phyloP scores from a whole-genome alignment of 2,329 filamentous ascomycete genomes.

The Gnomoniopsis sp. region DNA sequence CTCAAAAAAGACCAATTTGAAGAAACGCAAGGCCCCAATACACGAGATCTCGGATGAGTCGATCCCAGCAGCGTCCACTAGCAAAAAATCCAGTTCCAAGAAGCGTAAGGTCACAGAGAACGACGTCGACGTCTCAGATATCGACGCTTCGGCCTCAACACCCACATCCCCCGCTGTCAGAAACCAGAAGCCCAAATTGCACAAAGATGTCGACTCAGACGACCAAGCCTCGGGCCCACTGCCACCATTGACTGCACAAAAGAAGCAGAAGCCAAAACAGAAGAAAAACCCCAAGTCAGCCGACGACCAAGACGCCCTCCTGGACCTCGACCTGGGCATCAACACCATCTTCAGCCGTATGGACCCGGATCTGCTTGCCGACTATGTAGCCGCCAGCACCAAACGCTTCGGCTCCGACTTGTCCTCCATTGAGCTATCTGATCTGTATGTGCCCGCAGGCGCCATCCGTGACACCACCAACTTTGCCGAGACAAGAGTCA shows the following conservation, averaged over 20 bases:
- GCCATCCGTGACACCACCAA: constrained; percentile 77
- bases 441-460: constrained; percentile 72
- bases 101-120: constrained; percentile 54
- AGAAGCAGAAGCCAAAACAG: constrained; percentile 44
- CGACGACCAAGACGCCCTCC: constrained; percentile 50
- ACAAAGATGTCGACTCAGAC: background rate
- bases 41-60: constrained; percentile 32
- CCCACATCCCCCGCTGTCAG: background rate
- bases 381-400: constrained; percentile 78
- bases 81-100: constrained; percentile 34
- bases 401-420: constrained; percentile 75
- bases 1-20: constrained; percentile 31
- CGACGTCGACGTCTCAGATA: constrained; percentile 30
- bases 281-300: constrained; percentile 31
- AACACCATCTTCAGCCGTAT: constrained; percentile 79
- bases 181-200: constrained; percentile 44
- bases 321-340: constrained; percentile 69
- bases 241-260: background rate
- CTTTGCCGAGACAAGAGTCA: constrained; percentile 63
- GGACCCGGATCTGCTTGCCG: constrained; percentile 78
- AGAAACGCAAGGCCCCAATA: constrained; percentile 53
- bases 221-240: background rate
- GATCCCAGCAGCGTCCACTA: constrained; percentile 1
- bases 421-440: constrained; percentile 79
- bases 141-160: background rate